Percentiles rank a stretch among this genome's conserved stretches.
phyloP scores from a whole-genome alignment of 1,139 yeast species.

The Saccharomyces hybrid region DNA sequence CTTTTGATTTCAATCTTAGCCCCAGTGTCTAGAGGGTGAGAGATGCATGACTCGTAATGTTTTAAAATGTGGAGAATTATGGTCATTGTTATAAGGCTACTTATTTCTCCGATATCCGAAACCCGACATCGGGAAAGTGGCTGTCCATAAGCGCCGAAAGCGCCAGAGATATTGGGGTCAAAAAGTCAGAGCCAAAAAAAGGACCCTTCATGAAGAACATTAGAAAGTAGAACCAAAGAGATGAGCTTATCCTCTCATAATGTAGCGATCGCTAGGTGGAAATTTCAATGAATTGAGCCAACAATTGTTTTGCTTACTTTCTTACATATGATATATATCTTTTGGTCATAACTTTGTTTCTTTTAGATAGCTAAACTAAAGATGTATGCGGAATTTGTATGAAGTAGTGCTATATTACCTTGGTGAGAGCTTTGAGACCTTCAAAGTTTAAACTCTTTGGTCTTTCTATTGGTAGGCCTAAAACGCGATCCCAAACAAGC shows the following conservation, averaged over 20 bases:
- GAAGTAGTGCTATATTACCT: not conserved
- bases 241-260: too few species aligned
- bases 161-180: not conserved
- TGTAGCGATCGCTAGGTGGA: too few species aligned
- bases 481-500: slow-evolving; percentile 52
- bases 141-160: not conserved
- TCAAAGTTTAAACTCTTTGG: slow-evolving; percentile 40
- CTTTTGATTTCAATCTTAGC: too few species aligned
- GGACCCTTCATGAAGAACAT: not conserved
- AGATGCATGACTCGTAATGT: not conserved
- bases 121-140: not conserved
- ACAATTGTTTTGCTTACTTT: too few species aligned
- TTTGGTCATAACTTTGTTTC: not conserved
- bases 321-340: not conserved
- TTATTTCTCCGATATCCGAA: not conserved
- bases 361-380: not conserved
- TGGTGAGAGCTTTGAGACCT: slow-evolving; percentile 7
- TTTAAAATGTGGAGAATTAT: not conserved
- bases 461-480: slow-evolving; percentile 56
- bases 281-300: too few species aligned
- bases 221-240: too few species aligned
- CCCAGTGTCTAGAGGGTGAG: not conserved
- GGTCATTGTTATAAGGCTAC: not conserved
- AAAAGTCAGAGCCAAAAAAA: not conserved
- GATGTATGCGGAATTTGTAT: not conserved